These are phyloP conservation scores for Tardiomyces blankii DNA, from an alignment of 1,139 yeast genomes.

Conservation along the genomic window DNA sequence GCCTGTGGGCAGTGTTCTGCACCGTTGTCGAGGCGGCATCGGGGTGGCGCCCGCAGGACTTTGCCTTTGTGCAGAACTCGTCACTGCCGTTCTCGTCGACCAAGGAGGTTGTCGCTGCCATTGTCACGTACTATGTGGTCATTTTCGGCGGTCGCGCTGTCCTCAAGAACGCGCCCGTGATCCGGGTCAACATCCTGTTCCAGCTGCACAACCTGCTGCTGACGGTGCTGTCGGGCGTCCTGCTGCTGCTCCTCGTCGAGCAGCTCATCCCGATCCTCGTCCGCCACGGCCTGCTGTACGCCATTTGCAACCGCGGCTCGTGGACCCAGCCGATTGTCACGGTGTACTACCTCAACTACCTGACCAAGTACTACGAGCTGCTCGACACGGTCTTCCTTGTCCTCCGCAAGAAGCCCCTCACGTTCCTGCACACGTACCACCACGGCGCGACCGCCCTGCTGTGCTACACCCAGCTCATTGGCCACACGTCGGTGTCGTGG, in stretches of 20 bases:
- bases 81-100: constrained; percentile 36
- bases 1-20: constrained; percentile 82
- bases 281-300: constrained; percentile 69
- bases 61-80: constrained; percentile 47
- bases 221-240: constrained; percentile 55
- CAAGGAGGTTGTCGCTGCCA: constrained; percentile 50
- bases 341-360: constrained; percentile 44
- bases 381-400: constrained; percentile 88
- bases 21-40: constrained; percentile 37
- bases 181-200: constrained; percentile 60
- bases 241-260: constrained; percentile 64
- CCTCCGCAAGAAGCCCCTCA: constrained; percentile 72
- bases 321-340: constrained; percentile 82
- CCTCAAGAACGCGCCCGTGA: constrained; percentile 48
- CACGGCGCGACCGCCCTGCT: constrained; percentile 97
- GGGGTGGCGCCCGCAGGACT: constrained; percentile 57
- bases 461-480: constrained; percentile 89
- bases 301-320: constrained; percentile 70
- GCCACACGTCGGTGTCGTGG: constrained; percentile 87
- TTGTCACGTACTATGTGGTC: constrained; percentile 59
- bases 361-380: constrained; percentile 52
- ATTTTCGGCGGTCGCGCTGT: constrained; percentile 75
- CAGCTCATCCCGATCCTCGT: constrained; percentile 76
- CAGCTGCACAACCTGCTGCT: constrained; percentile 74
- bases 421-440: constrained; percentile 91